Conservation (phyloP, 495 filamentous ascomycete genomes). For the Penicillium pulvis region DNA sequence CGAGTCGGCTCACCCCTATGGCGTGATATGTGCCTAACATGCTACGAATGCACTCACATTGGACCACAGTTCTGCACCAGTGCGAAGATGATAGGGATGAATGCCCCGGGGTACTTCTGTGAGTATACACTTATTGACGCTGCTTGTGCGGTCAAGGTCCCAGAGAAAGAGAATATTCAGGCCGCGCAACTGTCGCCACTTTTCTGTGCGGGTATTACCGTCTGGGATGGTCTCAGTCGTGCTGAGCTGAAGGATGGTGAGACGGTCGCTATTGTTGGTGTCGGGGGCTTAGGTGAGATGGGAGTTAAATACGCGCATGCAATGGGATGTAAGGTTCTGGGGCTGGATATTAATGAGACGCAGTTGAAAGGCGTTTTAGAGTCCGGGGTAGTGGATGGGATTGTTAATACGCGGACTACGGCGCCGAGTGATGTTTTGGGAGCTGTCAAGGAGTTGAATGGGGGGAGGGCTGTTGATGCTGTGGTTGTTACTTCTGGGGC, state of each 20-base stretch:
- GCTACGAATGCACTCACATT: conserved; percentile 10
- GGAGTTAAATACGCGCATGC: conserved; percentile 20
- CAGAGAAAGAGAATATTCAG: not conserved
- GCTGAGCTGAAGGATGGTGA: conserved; percentile 13
- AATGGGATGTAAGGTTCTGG: conserved; percentile 18
- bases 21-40: conserved; percentile 17
- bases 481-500: conserved; percentile 22
- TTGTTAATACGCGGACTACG: conserved; percentile 12
- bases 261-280: conserved; percentile 19
- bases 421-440: not conserved
- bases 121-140: conserved; percentile 24
- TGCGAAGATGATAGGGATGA: conserved; percentile 14
- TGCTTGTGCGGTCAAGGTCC: conserved; percentile 13
- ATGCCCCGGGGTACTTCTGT: conserved; percentile 15
- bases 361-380: conserved; percentile 14
- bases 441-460: conserved; percentile 4
- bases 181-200: conserved; percentile 15
- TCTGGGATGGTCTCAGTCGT: conserved; percentile 22
- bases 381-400: conserved; percentile 7
- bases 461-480: conserved; percentile 11
- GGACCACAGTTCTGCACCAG: conserved; percentile 12
- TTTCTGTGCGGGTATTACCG: conserved; percentile 25
- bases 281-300: conserved; percentile 20
- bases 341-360: conserved; percentile 17
- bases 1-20: conserved; percentile 18